Evolutionary conservation across 108 stramenopile genomes (phyloP).

Genomic region (Conticribra guillardii): DNA sequence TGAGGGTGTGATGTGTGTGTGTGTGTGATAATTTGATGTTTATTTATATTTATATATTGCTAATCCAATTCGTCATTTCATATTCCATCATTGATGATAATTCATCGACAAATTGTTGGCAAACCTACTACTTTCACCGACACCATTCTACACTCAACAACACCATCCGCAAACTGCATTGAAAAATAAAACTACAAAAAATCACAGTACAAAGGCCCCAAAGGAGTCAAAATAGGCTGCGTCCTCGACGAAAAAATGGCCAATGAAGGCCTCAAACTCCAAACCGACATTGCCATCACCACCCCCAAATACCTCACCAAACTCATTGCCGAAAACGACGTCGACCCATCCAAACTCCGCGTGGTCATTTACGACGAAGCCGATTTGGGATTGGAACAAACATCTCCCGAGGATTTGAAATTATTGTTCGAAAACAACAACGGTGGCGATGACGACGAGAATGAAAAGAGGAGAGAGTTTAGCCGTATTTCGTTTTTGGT

Average conservation of each 20-base stretch:
- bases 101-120: too few relatives aligned
- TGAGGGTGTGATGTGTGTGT: too few relatives aligned
- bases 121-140: too few relatives aligned
- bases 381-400: conserved; percentile 84
- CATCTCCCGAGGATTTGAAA: conserved; percentile 50
- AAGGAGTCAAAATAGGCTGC: conserved; percentile 85
- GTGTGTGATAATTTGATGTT: too few relatives aligned
- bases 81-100: too few relatives aligned
- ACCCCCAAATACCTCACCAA: conserved; percentile 77
- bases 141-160: neutral
- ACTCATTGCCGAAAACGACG: conserved; percentile 72
- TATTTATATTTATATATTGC: too few relatives aligned
- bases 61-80: too few relatives aligned
- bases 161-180: neutral
- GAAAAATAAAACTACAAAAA: neutral
- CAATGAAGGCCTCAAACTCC: conserved; percentile 77
- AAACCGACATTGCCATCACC: conserved; percentile 87
- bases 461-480: conserved; percentile 57
- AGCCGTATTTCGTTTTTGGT: conserved; percentile 76
- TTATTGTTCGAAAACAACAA: conserved; percentile 67
- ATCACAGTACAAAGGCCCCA: conserved; percentile 76
- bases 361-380: conserved; percentile 83
- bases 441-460: too few relatives aligned
- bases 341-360: conserved; percentile 73
- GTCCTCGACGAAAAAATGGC: conserved; percentile 84